A percentile compares a stretch with the other conserved stretches of the same genome.
Evolutionary conservation across 2,329 filamentous ascomycete species (phyloP).

Genomic region (Magnaporthiopsis poae): DNA sequence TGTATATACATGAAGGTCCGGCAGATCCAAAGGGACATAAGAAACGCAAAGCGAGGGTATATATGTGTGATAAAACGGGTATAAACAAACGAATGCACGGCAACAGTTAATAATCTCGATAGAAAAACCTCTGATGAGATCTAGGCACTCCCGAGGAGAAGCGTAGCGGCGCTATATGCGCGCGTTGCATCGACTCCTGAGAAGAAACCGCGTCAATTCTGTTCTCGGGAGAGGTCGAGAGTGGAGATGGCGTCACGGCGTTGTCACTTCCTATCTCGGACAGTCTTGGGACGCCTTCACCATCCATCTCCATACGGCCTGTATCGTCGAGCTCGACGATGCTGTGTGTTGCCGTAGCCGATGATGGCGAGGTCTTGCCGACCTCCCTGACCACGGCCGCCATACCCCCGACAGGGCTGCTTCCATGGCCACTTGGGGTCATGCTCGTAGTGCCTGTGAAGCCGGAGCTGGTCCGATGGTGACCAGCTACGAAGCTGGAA

Average conservation of each 20-base stretch:
- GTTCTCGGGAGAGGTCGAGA: neutral
- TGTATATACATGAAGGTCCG: neutral
- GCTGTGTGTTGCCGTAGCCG: neutral
- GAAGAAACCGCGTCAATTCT: neutral
- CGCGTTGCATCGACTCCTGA: neutral
- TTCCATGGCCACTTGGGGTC: slow-evolving; percentile 2
- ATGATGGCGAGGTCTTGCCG: neutral
- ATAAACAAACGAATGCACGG: neutral
- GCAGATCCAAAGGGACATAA: neutral
- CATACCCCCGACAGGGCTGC: neutral
- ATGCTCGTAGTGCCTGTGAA: slow-evolving; percentile 8
- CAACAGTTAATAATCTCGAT: neutral
- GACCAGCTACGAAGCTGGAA: neutral
- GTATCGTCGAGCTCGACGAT: slow-evolving; percentile 2
- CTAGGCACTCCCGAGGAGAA: neutral
- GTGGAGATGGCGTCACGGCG: neutral
- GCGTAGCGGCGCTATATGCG: neutral
- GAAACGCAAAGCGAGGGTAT: neutral
- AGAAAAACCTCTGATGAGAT: neutral
- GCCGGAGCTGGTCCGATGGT: slow-evolving; percentile 13
- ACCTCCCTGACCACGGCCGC: neutral
- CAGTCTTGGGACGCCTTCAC: neutral
- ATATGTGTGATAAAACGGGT: neutral
- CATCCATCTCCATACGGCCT: slow-evolving; percentile 3
- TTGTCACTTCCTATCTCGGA: neutral